phyloP scores from a whole-genome alignment of 345 rosid species.

The Populus euphratica region DNA sequence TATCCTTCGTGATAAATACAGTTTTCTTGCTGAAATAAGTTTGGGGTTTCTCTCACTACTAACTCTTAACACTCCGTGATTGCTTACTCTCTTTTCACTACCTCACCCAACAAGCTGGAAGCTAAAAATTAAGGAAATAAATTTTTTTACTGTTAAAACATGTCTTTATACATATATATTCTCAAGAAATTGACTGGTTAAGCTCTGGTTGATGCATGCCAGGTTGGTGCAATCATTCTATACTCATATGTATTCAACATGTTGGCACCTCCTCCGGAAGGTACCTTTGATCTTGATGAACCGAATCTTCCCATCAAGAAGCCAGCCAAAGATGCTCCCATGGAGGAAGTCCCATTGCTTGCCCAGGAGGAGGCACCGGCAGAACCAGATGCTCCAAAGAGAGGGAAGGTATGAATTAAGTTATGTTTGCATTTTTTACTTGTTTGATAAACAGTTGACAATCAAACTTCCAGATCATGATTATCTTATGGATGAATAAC shows the following conservation, averaged over 20 bases:
- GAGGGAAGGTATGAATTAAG: conserved; percentile 53
- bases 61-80: neutral
- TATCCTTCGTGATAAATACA: neutral
- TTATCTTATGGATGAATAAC: neutral
- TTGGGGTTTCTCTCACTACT: neutral
- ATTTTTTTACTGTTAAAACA: neutral
- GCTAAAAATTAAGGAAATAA: neutral
- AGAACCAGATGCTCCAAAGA: conserved; percentile 35
- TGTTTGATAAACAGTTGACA: neutral
- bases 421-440: neutral
- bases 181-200: neutral
- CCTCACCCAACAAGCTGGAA: neutral
- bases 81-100: neutral
- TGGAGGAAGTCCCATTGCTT: conserved; percentile 72
- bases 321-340: conserved; percentile 37
- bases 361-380: conserved; percentile 31
- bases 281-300: conserved; percentile 64
- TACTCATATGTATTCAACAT: conserved; percentile 91
- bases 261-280: conserved; percentile 94
- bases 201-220: conserved; percentile 28
- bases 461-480: neutral
- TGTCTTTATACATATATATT: neutral
- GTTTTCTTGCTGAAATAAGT: neutral
- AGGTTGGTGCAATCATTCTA: conserved; percentile 98
- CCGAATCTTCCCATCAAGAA: conserved; percentile 51